Evolutionary conservation across 176 grass and related monocot genomes (phyloP), one percentile per base, ranked within the genome.

Genomic region (Cymbopogon citratus): DNA sequence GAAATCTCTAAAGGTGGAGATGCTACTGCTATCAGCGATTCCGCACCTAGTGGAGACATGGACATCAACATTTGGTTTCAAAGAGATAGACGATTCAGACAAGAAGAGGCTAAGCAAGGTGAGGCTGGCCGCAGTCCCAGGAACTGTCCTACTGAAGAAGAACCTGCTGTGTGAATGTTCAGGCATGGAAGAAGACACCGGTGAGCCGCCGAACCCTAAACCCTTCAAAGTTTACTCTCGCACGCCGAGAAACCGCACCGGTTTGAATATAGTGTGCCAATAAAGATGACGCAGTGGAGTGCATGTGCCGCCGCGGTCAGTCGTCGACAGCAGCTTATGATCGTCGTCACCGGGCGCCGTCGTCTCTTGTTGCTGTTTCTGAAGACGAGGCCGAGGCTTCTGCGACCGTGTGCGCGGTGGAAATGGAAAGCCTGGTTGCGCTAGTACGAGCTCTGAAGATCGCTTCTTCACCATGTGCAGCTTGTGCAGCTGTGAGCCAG

Each of bases 111-210:
- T 94, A 1, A 82, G 77, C 62, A 92, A 82, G 69, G 3, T 97
- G 39, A 91, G 84, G 73, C 87, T 97, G 49, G 80, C 84, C 6
- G 24, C 65, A 9, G 29, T 97, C 28, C 90, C 91, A 14, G 90
- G 88, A 46, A 97, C 95, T 0, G 63, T 89, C 34, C 40, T 94
- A 19, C 80, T 97, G 64, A 97, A 94, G 83, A 97, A 92, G 75
- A 41, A 35, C n/a, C n/a, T n/a, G 3, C 81, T 94, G 71, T 74
- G 45, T 25, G 72, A 71, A 59, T 11, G 28, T 83, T n/a, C 87
- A 84, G 80, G 21, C 14, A 19, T 39, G 12, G 40, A 33, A 45
- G 88, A 46, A 5, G 13, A 25, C 51, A 9, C 78, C 52, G 92
- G 91, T 92, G 66, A 48, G 88, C 80, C n/a, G 51, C 61, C 46